Percentiles rank a stretch among this genome's conserved stretches.
phyloP scores from a whole-genome alignment of 139 green algal species.

The Gonium pectorale region DNA sequence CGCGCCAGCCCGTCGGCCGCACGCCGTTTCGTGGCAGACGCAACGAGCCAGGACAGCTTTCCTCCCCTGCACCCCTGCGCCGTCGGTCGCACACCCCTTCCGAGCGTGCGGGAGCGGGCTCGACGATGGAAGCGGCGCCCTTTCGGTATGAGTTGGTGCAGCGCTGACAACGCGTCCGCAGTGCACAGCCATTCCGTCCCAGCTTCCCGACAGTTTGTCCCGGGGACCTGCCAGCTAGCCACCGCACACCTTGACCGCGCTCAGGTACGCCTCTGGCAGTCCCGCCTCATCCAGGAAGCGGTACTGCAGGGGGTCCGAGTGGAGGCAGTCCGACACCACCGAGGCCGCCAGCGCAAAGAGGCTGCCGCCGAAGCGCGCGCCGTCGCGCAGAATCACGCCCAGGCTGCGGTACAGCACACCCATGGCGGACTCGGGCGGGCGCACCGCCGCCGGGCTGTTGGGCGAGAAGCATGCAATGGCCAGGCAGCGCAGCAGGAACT shows the following conservation, averaged over 20 bases:
- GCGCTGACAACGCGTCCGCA: too few species aligned
- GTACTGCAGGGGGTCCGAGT: slow-evolving; percentile 94
- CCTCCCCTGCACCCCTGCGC: too few species aligned
- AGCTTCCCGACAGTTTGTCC: too few species aligned
- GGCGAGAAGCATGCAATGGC: slow-evolving; percentile 84
- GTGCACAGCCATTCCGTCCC: too few species aligned
- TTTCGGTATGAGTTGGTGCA: too few species aligned
- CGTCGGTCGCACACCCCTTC: too few species aligned
- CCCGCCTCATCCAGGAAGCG: slow-evolving; percentile 79
- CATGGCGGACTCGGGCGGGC: slow-evolving; percentile 55
- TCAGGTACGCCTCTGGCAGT: slow-evolving; percentile 86
- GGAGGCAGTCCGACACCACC: slow-evolving; percentile 91
- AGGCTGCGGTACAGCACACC: slow-evolving; percentile 69
- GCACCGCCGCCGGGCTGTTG: slow-evolving; percentile 49
- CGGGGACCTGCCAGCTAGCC: too few species aligned
- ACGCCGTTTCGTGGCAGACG: too few species aligned
- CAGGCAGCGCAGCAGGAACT: slow-evolving; percentile 90
- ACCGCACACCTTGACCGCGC: slow-evolving; percentile 68
- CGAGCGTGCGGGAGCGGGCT: too few species aligned
- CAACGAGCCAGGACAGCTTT: too few species aligned
- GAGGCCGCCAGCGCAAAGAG: slow-evolving; percentile 91
- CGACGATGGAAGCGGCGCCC: too few species aligned
- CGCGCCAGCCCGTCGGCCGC: too few species aligned
- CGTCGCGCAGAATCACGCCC: slow-evolving; percentile 75
- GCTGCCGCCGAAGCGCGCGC: slow-evolving; percentile 85